Evolutionary conservation across 345 rosid genomes (phyloP), one percentile per base, ranked within the genome.

Genomic region (Draba incana): DNA sequence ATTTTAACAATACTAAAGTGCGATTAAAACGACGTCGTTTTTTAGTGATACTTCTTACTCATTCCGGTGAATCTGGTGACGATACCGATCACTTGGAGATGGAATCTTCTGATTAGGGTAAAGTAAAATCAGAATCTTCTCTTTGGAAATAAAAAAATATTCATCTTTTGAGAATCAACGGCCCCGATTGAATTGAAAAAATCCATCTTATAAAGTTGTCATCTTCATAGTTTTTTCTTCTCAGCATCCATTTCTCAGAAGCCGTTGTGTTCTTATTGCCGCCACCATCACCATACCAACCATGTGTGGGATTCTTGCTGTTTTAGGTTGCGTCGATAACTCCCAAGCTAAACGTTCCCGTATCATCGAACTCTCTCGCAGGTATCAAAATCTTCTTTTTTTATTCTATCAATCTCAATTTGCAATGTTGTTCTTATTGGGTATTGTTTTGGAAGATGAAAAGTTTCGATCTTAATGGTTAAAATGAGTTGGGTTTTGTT

Each of bases 261-360:
- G 71, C 61, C 71, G 77, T 72, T 65, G 71, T 47, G 50, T 38
- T 64, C 62, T 46, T 28, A 20, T 64, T 45, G 70, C 70, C 65
- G 65, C 76, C 75, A 71, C 59, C 69, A 31, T 31, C 35, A 77
- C 80, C 84, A 87, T 3, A 28, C 8, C 38, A 20, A 35, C 38
- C 10, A 35, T 89, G 96, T 89, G 96, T 81, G 96, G 96, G 47
- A 88, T 88, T 54, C 90, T 88, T 20, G 92, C 96, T 20, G 92
- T 83, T 23, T 66, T 88, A 37, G 96, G 96, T 30, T 88, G 92
- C 77, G 24, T 65, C 27, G 90, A 88, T 69, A 82, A 62, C 81
- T 86, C 96, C 1, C 96, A 86, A 62, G 87, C 90, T 0, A 86
- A 85, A 79, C 96, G 96, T 39, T 79, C 96, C 52, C 96, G 96